A percentile compares a stretch with the other conserved stretches of the same genome.
phyloP scores from a whole-genome alignment of 2,329 filamentous ascomycete species.

The Pochonia chlamydosporia region DNA sequence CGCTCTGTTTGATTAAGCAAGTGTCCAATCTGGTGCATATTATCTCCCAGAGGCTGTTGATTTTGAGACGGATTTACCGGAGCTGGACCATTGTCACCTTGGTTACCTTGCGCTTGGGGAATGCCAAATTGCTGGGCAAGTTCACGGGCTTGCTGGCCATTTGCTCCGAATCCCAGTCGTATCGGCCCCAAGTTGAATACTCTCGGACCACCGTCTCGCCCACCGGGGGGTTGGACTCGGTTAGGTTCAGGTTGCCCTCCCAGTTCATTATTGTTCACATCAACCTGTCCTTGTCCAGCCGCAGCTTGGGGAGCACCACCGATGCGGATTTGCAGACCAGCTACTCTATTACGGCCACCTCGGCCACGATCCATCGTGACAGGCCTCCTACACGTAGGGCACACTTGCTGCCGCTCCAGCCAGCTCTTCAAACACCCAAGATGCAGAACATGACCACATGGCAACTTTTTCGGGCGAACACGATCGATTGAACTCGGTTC shows the following conservation, averaged over 20 bases:
- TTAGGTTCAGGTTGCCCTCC: slow-evolving; percentile 10
- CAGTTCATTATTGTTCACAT: slow-evolving; percentile 9
- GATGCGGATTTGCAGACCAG: slow-evolving; percentile 25
- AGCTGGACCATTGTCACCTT: slow-evolving; percentile 11
- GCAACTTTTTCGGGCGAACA: slow-evolving; percentile 86
- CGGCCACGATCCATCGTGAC: slow-evolving; percentile 42
- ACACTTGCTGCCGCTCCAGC: slow-evolving; percentile 95
- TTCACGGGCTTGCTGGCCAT: slow-evolving; percentile 58
- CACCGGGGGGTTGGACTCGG: slow-evolving; percentile 13
- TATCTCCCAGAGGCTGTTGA: slow-evolving; percentile 19
- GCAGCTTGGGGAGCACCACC: slow-evolving; percentile 15
- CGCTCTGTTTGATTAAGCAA: slow-evolving; percentile 63
- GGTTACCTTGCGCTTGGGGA: slow-evolving; percentile 23
- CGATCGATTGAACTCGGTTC: slow-evolving; percentile 72
- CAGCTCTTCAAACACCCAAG: slow-evolving; percentile 93
- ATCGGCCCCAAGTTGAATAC: slow-evolving; percentile 71
- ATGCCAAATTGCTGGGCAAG: slow-evolving; percentile 58
- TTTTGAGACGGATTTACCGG: slow-evolving; percentile 13
- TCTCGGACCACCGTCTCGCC: slow-evolving; percentile 39
- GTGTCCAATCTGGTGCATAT: slow-evolving; percentile 42
- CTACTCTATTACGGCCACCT: slow-evolving; percentile 19
- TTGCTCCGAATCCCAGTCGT: slow-evolving; percentile 71
- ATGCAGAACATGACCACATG: slow-evolving; percentile 92
- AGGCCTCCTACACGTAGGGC: slow-evolving; percentile 84
- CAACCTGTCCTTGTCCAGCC: slow-evolving; percentile 5